Evolutionary conservation across 371 early-diverging fungal species (phyloP).

Genomic region (Umbelopsis sp.): DNA sequence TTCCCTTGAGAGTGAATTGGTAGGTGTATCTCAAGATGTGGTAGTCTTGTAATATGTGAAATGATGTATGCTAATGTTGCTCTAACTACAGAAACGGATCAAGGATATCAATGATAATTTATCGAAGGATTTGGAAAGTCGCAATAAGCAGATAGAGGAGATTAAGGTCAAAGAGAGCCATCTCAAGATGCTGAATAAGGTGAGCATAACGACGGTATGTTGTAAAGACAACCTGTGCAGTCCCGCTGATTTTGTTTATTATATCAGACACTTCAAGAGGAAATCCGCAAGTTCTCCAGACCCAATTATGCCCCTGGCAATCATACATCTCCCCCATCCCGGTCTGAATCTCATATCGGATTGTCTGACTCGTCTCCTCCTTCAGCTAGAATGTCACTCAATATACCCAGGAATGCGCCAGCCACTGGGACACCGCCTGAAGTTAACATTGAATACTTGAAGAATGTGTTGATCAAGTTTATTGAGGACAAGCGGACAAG

Average conservation of each 20-base stretch:
- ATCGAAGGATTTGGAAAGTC: not conserved
- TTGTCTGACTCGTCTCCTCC: not conserved
- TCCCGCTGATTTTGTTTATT: not conserved
- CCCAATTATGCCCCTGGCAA: constrained; percentile 6
- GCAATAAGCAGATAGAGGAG: not conserved
- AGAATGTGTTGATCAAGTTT: constrained; percentile 9
- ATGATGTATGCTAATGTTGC: not conserved
- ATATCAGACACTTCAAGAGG: constrained; percentile 2
- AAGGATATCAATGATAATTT: not conserved
- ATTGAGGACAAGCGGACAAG: constrained; percentile 15
- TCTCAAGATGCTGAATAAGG: constrained; percentile 9
- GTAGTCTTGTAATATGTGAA: not conserved
- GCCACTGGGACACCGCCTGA: constrained; percentile 1
- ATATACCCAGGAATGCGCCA: not conserved
- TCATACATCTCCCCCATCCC: not conserved
- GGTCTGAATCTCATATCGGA: not conserved
- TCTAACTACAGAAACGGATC: not conserved
- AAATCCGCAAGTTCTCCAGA: constrained; percentile 12
- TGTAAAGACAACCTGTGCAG: not conserved
- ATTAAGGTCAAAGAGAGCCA: not conserved
- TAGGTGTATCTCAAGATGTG: not conserved
- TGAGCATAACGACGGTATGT: not conserved
- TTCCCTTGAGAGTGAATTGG: not conserved
- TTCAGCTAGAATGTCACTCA: constrained; percentile 6
- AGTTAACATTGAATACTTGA: constrained; percentile 14